Conservation (phyloP, 306 rosid species). For the Ochetophila trinervis region DNA sequence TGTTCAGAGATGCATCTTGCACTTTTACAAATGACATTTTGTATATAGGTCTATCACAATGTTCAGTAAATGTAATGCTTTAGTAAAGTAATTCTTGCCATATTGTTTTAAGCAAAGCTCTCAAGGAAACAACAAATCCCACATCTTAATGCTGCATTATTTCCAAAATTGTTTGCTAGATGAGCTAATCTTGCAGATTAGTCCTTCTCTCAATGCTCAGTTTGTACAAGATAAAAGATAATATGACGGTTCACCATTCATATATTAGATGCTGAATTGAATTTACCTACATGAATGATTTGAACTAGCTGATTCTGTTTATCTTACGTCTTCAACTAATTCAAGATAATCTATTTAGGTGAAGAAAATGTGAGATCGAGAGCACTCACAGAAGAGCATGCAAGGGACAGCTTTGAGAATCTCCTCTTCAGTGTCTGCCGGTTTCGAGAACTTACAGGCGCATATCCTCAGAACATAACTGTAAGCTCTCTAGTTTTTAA, state of each 20-base stretch:
- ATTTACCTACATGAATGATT: constrained; percentile 6
- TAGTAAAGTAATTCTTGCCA: neutral
- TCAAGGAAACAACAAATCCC: neutral
- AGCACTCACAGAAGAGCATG: constrained; percentile 95
- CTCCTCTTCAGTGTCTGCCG: constrained; percentile 90
- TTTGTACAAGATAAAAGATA: neutral
- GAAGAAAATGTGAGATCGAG: constrained; percentile 63
- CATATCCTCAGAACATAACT: constrained; percentile 78
- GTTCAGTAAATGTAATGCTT: no score
- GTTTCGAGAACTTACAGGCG: constrained; percentile 86
- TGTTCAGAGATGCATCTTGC: no score
- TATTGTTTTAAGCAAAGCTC: neutral
- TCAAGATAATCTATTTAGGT: constrained; percentile 40
- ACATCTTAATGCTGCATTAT: neutral
- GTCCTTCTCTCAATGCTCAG: neutral
- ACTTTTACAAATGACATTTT: no score
- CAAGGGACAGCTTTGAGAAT: constrained; percentile 93
- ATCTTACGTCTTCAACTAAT: neutral
- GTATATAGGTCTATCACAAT: no score
- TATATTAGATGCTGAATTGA: constrained; percentile 5
- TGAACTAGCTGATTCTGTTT: neutral
- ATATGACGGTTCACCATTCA: neutral
- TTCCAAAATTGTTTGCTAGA: neutral
- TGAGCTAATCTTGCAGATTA: neutral
- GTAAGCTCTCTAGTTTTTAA: constrained; percentile 38